Percentiles rank a stretch among this genome's conserved stretches.
Conservation (phyloP, 768 basidiomycete genomes). For the Vararia minispora region DNA sequence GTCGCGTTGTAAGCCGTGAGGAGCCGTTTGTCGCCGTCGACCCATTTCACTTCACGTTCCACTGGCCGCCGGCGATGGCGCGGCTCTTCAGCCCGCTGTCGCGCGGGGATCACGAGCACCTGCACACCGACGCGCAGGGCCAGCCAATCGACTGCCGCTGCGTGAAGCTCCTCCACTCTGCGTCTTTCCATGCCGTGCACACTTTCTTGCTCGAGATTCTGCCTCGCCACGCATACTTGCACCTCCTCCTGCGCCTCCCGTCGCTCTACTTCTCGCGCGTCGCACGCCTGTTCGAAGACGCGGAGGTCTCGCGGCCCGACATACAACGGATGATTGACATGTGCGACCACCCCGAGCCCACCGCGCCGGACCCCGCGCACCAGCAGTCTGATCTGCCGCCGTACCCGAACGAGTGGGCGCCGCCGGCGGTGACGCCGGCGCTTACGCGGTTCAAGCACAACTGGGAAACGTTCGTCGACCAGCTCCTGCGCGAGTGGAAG, state of each 20-base stretch:
- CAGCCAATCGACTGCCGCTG: constrained; percentile 9
- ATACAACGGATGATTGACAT: constrained; percentile 33
- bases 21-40: constrained; percentile 27
- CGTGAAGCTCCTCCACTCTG: constrained; percentile 7
- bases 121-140: background rate
- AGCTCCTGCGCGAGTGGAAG: constrained; percentile 66
- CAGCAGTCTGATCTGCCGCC: constrained; percentile 13
- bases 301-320: constrained; percentile 67
- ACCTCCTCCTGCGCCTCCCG: constrained; percentile 55
- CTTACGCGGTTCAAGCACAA: constrained; percentile 49
- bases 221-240: constrained; percentile 33
- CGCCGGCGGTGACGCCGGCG: constrained; percentile 46
- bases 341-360: constrained; percentile 7
- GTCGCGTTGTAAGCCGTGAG: constrained; percentile 33
- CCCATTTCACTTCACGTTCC: constrained; percentile 22
- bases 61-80: background rate
- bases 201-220: constrained; percentile 26
- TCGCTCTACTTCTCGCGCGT: constrained; percentile 74
- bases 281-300: constrained; percentile 64
- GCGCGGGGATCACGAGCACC: constrained; percentile 5
- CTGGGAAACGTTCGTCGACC: constrained; percentile 67
- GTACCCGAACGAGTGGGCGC: constrained; percentile 27
- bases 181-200: constrained; percentile 11
- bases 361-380: constrained; percentile 5
- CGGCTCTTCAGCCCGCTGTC: constrained; percentile 5